These are phyloP conservation scores for Jasminum sambac DNA, from an alignment of 257 asterid species.

Conservation along the genomic window DNA sequence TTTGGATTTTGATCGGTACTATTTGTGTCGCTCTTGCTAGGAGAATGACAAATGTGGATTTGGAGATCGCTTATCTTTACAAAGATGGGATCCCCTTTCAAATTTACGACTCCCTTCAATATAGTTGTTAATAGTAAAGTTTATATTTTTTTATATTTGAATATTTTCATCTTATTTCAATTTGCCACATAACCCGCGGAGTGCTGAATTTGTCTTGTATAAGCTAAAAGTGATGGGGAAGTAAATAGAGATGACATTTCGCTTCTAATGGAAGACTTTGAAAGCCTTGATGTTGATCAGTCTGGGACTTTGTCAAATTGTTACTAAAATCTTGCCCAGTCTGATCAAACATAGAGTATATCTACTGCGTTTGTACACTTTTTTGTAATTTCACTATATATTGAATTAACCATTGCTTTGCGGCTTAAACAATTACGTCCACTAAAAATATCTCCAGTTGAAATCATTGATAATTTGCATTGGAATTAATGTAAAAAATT, in stretches of 20 bases:
- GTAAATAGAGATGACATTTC: constrained; percentile 66
- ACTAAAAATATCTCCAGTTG: not conserved
- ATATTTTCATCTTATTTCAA: constrained; percentile 10
- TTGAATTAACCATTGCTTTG: constrained; percentile 2
- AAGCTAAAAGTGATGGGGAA: constrained; percentile 97
- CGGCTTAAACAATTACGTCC: not conserved
- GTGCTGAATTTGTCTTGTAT: constrained; percentile 71
- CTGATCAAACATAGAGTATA: constrained; percentile 30
- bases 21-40: constrained; percentile 41
- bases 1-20: too few species aligned
- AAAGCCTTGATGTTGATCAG: constrained; percentile 79
- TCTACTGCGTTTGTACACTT: constrained; percentile 15
- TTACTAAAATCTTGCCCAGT: constrained; percentile 68
- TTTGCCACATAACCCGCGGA: constrained; percentile 41
- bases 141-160: not conserved
- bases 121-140: not conserved
- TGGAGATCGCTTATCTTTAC: constrained; percentile 89
- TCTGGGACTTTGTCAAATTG: constrained; percentile 73
- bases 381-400: not conserved
- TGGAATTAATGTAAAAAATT: too few species aligned
- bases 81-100: constrained; percentile 68
- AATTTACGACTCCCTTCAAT: not conserved
- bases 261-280: constrained; percentile 62
- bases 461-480: not conserved
- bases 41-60: constrained; percentile 69